Conservation (phyloP, 768 basidiomycete genomes). For the Naganishia antarctica region DNA sequence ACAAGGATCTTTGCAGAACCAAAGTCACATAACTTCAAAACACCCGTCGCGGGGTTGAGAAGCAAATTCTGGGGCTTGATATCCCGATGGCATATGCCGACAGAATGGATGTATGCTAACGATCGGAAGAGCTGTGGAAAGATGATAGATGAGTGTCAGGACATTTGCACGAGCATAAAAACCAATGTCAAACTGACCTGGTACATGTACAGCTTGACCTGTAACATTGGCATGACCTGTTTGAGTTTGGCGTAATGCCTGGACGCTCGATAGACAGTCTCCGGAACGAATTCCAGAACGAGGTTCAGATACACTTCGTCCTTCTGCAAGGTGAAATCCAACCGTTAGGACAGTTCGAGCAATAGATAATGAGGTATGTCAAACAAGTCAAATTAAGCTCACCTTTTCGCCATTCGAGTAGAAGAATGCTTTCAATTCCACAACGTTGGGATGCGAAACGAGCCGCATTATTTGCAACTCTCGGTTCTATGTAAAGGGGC, state of each 20-base stretch:
- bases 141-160: neutral
- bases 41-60: conserved; percentile 91
- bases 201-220: conserved; percentile 99
- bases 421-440: conserved; percentile 96
- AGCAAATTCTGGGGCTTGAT: conserved; percentile 99
- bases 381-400: conserved; percentile 30
- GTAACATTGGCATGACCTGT: conserved; percentile 99
- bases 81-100: conserved; percentile 98
- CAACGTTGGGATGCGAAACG: conserved; percentile 93
- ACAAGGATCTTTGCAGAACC: conserved; percentile 98
- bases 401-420: conserved; percentile 99
- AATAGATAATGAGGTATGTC: too few relatives aligned
- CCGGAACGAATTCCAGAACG: conserved; percentile 97
- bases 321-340: conserved; percentile 61
- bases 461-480: conserved; percentile 99
- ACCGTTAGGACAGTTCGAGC: neutral
- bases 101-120: conserved; percentile 97
- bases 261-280: conserved; percentile 97
- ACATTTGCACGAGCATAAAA: neutral
- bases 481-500: conserved; percentile 96
- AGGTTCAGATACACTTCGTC: conserved; percentile 99
- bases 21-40: conserved; percentile 97
- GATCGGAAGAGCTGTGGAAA: conserved; percentile 82
- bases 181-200: conserved; percentile 36
- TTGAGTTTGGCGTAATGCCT: conserved; percentile 99